Evolutionary conservation across 169 alveolate species (phyloP), one percentile per base, ranked within the genome.

Genomic region (Theileria equi): DNA sequence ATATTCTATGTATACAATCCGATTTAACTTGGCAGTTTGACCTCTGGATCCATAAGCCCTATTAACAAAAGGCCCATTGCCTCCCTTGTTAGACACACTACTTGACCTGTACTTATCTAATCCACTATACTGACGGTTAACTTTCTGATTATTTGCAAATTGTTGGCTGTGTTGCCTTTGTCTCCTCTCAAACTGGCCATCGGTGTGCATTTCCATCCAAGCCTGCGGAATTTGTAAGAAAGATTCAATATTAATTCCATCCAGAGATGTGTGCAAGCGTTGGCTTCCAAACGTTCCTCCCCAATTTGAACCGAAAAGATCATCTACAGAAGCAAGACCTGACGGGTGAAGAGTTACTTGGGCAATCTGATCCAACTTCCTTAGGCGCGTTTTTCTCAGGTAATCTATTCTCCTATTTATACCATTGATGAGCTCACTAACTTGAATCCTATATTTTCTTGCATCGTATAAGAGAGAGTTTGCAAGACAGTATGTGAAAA

Each of bases 341-440:
- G 92, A 90, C 32, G 93, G 92, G 47, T 90, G 93, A 31, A 90
- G 54, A 16, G 93, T 85, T 43, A 72, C 79, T 67, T 90, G 93
- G 1, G 90, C 84, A 58, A 48, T 52, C 50, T 90, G 95, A 55
- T 84, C 79, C 60, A 90, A 40, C 55, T 65, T 71, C 13, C 91
- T 89, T 45, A 90, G 69, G 29, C 89, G 80, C 2, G 84, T 80
- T 28, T 73, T 36, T 65, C 71, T 89, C 48, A 90, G 74, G 44
- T 88, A 80, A 47, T 73, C 59, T 6, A 88, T 69, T 55, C 88
- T 72, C 60, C 79, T 62, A 52, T 84, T 83, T 2, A 84, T 47
- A 17, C 89, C 82, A n/a, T 80, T 74, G 32, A 90, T 70, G 48
- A 88, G 72, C 63, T 87, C 89, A 2, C 60, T 52, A 35, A 79